Evolutionary conservation across 257 asterid genomes (phyloP), one percentile per base, ranked within the genome.

Genomic region (Solanum pimpinellifolium): DNA sequence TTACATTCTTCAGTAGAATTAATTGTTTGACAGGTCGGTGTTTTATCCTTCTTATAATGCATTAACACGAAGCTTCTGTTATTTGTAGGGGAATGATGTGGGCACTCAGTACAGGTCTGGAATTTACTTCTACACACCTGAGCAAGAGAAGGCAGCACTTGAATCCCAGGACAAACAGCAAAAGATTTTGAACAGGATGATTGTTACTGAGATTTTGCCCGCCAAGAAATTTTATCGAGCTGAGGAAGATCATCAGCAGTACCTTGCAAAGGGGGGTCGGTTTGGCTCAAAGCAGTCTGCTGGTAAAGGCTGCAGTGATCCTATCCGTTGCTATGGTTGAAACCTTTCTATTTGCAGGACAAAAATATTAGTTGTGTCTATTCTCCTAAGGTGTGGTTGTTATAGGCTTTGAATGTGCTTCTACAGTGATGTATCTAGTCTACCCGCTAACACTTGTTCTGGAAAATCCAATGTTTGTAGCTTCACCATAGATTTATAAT

Each of bases 81-180:
- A 9, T 39, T 80, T 87, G 92, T 93, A 95, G 99, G 99, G 99
- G 12, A 93, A 93, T 66, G 99, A 97, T 59, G 98, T 95, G 65
- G 99, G 98, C 86, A 94, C 96, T 41, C 99, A 95, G 66, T 97
- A 97, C 92, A 87, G 99, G 86, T 95, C 99, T 4, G 98, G 98
- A 60, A 95, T 97, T 56, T 95, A 95, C 95, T 93, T 94, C 88
- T 97, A 97, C 87, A 91, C 98, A 1, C 94, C 98, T 2, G 98
- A 97, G 88, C 99, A 97, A 92, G 98, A 97, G 92, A 93, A 94
- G 89, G 94, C 93, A 23, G 97, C 98, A 11, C 31, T 93, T 3
- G 98, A 95, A 87, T 92, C 96, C 9, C 90, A 20, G 90, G 99
- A 97, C 7, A 92, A 86, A 90, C 98, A 93, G 33, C 98, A 95